A percentile compares a stretch with the other conserved stretches of the same genome.
Evolutionary conservation across 768 basidiomycete genomes (phyloP).

Genomic region (Ephemerocybe angulata): DNA sequence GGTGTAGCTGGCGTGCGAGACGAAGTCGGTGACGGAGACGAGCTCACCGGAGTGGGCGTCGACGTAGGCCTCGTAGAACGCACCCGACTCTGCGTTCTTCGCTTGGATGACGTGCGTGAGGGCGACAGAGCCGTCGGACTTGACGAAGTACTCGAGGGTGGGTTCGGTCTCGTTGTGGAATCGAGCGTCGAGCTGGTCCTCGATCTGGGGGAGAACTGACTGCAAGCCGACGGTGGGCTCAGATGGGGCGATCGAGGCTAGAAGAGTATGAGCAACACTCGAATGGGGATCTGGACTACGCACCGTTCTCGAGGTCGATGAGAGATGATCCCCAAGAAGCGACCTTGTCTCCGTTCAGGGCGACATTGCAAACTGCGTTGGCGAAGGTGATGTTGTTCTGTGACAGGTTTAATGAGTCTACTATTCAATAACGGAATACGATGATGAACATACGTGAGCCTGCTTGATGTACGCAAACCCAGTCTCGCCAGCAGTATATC

Average conservation of each 20-base stretch:
- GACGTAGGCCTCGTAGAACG: conserved; percentile 57
- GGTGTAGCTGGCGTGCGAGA: conserved; percentile 33
- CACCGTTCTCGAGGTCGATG: conserved; percentile 28
- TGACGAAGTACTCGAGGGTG: conserved; percentile 38
- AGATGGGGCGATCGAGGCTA: conserved; percentile 29
- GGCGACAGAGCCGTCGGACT: conserved; percentile 33
- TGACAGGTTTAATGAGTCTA: not conserved
- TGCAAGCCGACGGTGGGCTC: conserved; percentile 33
- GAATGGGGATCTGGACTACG: conserved; percentile 20
- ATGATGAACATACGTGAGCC: conserved; percentile 18
- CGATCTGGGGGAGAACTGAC: conserved; percentile 35
- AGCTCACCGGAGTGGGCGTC: conserved; percentile 54
- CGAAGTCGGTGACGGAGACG: conserved; percentile 52
- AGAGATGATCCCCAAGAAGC: conserved; percentile 46
- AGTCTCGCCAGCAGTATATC: conserved; percentile 17
- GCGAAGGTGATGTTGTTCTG: conserved; percentile 31
- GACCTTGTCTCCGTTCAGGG: conserved; percentile 37
- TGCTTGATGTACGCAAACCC: conserved; percentile 22
- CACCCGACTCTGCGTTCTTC: conserved; percentile 29
- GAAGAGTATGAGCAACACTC: conserved; percentile 23
- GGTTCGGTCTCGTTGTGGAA: conserved; percentile 38
- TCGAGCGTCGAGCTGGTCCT: conserved; percentile 34
- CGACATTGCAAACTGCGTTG: conserved; percentile 43
- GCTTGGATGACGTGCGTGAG: conserved; percentile 39
- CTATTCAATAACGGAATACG: not conserved